These are phyloP conservation scores for Acorus gramineus DNA, from an alignment of 106 monocot species.

Conservation along the genomic window DNA sequence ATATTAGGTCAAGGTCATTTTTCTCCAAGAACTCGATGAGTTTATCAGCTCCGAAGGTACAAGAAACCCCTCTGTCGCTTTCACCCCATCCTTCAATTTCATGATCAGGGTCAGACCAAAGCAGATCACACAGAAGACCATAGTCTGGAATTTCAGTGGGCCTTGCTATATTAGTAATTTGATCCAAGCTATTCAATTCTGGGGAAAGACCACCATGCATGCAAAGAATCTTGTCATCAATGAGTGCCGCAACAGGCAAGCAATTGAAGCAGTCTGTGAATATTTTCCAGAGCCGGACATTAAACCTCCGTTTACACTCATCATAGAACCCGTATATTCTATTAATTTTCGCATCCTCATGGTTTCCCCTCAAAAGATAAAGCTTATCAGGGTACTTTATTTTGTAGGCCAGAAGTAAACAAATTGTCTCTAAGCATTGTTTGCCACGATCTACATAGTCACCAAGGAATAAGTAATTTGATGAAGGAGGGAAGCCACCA, in stretches of 20 bases:
- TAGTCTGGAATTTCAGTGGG: conserved; percentile 57
- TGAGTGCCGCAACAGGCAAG: conserved; percentile 53
- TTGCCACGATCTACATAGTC: conserved; percentile 79
- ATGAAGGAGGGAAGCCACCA: conserved; percentile 56
- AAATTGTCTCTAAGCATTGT: conserved; percentile 61
- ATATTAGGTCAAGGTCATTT: conserved; percentile 56
- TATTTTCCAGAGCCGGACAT: conserved; percentile 68
- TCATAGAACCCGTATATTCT: conserved; percentile 74
- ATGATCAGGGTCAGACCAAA: conserved; percentile 65
- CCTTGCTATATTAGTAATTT: conserved; percentile 40
- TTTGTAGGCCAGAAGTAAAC: conserved; percentile 63
- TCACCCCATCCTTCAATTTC: conserved; percentile 44
- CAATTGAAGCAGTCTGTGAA: conserved; percentile 74
- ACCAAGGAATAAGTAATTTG: conserved; percentile 62
- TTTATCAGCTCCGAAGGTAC: conserved; percentile 66
- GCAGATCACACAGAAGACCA: conserved; percentile 63
- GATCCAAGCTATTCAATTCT: conserved; percentile 37
- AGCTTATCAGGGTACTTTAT: conserved; percentile 61
- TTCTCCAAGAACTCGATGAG: conserved; percentile 53
- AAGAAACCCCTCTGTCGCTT: conserved; percentile 65
- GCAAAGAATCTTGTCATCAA: conserved; percentile 57
- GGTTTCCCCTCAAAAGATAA: conserved; percentile 60
- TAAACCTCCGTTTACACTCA: conserved; percentile 66
- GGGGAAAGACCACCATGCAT: conserved; percentile 76
- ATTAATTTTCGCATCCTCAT: conserved; percentile 74